Evolutionary conservation across 2,329 filamentous ascomycete species (phyloP).

Genomic region (Fusarium chuoi): DNA sequence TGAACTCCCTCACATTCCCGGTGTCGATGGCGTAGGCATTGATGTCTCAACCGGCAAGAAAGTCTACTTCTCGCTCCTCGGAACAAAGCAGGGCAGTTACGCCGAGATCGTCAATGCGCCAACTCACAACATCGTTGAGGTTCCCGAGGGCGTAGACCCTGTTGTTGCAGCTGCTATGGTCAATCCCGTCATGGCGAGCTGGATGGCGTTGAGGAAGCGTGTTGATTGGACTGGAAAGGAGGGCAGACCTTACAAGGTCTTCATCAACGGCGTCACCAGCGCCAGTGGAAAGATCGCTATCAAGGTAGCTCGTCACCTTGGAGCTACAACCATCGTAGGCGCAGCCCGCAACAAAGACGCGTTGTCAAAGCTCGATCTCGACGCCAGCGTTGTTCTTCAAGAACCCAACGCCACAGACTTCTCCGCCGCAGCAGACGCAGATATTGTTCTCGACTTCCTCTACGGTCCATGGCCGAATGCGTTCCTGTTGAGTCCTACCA

Average conservation of each 20-base stretch:
- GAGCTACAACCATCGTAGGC: constrained; percentile 62
- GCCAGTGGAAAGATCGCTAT: constrained; percentile 63
- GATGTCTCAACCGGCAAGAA: constrained; percentile 56
- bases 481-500: constrained; percentile 54
- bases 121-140: constrained; percentile 48
- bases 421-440: constrained; percentile 55
- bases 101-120: constrained; percentile 61
- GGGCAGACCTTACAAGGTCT: constrained; percentile 55
- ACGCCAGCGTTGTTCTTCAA: constrained; percentile 57
- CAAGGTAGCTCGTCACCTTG: constrained; percentile 57
- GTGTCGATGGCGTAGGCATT: constrained; percentile 63
- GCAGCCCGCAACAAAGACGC: constrained; percentile 59
- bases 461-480: constrained; percentile 59
- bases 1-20: constrained; percentile 61
- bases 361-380: constrained; percentile 56
- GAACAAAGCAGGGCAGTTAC: constrained; percentile 55
- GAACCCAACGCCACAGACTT: constrained; percentile 58
- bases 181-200: constrained; percentile 66
- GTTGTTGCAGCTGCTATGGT: constrained; percentile 62
- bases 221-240: constrained; percentile 45
- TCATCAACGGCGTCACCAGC: constrained; percentile 64
- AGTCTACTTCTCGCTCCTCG: constrained; percentile 59
- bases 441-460: constrained; percentile 68
- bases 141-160: constrained; percentile 59
- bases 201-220: constrained; percentile 65